Percentiles rank a stretch among this genome's conserved stretches.
Conservation (phyloP, 192 early-diverging fungal species). For the Chytriomyces hyalinus region DNA sequence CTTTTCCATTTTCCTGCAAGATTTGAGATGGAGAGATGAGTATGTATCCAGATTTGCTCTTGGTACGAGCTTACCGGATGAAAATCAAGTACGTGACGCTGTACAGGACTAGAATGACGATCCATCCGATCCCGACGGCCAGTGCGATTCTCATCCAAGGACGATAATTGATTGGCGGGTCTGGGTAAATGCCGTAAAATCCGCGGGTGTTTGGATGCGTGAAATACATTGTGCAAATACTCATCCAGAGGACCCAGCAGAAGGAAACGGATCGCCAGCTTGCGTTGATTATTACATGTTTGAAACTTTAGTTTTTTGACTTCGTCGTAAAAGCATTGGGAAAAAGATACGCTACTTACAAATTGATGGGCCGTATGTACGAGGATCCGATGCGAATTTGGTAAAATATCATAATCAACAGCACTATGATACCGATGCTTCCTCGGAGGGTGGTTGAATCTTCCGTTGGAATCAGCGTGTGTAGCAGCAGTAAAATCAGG, state of each 20-base stretch:
- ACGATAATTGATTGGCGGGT: conserved; percentile 9
- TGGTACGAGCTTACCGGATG: conserved; percentile 4
- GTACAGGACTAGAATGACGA: conserved; percentile 22
- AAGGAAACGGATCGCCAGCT: conserved; percentile 30
- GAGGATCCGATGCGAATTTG: conserved; percentile 39
- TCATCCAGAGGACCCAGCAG: conserved; percentile 38
- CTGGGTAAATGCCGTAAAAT: conserved; percentile 25
- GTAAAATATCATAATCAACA: conserved; percentile 36
- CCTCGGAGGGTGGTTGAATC: conserved; percentile 35
- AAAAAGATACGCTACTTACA: conserved; percentile 11
- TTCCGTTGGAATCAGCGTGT: conserved; percentile 33
- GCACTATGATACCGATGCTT: conserved; percentile 27
- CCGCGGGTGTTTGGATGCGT: conserved; percentile 27
- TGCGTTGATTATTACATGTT: background rate
- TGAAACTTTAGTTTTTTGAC: background rate
- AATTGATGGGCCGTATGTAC: conserved; percentile 33
- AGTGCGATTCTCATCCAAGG: conserved; percentile 36
- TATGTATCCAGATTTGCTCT: background rate
- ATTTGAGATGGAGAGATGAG: background rate
- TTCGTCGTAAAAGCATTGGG: background rate
- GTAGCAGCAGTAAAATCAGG: conserved; percentile 31
- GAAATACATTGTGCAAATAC: conserved; percentile 38
- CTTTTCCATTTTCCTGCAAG: conserved; percentile 30
- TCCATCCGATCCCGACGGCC: conserved; percentile 28
- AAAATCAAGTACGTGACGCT: conserved; percentile 6